A percentile compares a stretch with the other conserved stretches of the same genome.
Evolutionary conservation across 768 basidiomycete genomes (phyloP).

Genomic region (Trametes maxima): DNA sequence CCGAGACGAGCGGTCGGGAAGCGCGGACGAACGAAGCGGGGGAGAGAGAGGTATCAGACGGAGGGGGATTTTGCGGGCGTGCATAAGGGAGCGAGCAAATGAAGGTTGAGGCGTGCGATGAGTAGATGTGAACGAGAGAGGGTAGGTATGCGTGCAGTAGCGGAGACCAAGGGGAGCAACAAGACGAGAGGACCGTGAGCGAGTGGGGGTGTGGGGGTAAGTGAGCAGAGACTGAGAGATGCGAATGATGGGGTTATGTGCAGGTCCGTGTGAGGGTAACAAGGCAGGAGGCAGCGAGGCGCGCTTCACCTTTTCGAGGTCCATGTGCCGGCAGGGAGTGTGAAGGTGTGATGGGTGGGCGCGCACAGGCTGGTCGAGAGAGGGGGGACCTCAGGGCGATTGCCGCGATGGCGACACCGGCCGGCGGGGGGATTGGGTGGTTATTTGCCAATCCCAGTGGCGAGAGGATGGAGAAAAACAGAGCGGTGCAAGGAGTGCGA

Average conservation of each 20-base stretch:
- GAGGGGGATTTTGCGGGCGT: not conserved
- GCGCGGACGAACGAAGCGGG: slow-evolving; percentile 4
- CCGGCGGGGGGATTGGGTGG: slow-evolving; percentile 23
- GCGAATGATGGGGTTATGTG: slow-evolving; percentile 26
- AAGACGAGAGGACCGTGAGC: slow-evolving; percentile 4
- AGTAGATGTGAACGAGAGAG: slow-evolving; percentile 4
- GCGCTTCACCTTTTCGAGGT: slow-evolving; percentile 24
- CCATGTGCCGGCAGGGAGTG: slow-evolving; percentile 21
- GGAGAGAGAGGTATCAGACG: slow-evolving; percentile 8
- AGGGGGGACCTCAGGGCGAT: slow-evolving; percentile 17
- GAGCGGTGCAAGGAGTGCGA: slow-evolving; percentile 1
- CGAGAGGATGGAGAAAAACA: slow-evolving; percentile 16
- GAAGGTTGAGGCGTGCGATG: not conserved
- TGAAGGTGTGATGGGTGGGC: slow-evolving; percentile 2
- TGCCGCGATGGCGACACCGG: slow-evolving; percentile 14
- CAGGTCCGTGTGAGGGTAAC: slow-evolving; percentile 23
- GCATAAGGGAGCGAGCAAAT: slow-evolving; percentile 8
- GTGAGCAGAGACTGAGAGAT: slow-evolving; percentile 20
- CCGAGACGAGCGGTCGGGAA: slow-evolving; percentile 10
- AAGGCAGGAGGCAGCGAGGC: slow-evolving; percentile 6
- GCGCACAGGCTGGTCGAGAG: not conserved
- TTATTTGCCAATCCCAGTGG: slow-evolving; percentile 26
- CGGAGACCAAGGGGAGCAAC: slow-evolving; percentile 3
- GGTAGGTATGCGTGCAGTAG: slow-evolving; percentile 10
- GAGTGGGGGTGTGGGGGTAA: slow-evolving; percentile 8